Conservation (phyloP, 225 moss, liverwort and hornwort genomes). For the Physcomitrium patens region DNA sequence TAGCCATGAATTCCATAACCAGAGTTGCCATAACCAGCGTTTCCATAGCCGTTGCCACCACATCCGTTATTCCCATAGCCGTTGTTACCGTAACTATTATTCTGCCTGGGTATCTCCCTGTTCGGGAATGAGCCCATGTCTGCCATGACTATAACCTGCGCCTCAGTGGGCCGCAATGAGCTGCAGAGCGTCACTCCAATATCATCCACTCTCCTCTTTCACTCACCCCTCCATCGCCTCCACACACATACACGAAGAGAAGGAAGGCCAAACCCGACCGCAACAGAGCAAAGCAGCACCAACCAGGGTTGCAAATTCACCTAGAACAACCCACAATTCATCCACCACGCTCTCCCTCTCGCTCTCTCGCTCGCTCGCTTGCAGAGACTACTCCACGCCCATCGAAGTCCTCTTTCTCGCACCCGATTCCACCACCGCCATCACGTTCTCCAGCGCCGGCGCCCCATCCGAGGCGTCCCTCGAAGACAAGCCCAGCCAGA, state of each 20-base stretch:
- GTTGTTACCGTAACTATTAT: constrained; percentile 20
- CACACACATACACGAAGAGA: not conserved
- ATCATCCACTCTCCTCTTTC: constrained; percentile 14
- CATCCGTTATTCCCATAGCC: constrained; percentile 6
- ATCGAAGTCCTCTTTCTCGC: too few relatives aligned
- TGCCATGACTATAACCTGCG: constrained; percentile 36
- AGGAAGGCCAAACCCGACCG: too few relatives aligned
- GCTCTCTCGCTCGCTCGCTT: not conserved
- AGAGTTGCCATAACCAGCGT: not conserved
- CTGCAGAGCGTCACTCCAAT: not conserved
- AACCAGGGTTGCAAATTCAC: constrained; percentile 16
- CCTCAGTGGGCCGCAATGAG: constrained; percentile 37
- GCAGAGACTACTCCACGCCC: not conserved
- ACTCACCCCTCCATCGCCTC: not conserved
- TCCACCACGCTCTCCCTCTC: not conserved
- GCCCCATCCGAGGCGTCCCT: constrained; percentile 8
- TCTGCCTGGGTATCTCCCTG: constrained; percentile 45
- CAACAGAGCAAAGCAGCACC: not conserved
- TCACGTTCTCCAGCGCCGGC: not conserved
- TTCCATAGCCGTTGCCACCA: constrained; percentile 9
- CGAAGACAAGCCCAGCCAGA: too few relatives aligned
- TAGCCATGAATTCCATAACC: constrained; percentile 14
- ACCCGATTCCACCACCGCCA: too few relatives aligned
- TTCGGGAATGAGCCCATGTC: constrained; percentile 39
- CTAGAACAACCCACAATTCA: not conserved